Base-by-base conservation (phyloP, 2,329 filamentous ascomycete genomes). In the Taxawa tesnikishii region DNA sequence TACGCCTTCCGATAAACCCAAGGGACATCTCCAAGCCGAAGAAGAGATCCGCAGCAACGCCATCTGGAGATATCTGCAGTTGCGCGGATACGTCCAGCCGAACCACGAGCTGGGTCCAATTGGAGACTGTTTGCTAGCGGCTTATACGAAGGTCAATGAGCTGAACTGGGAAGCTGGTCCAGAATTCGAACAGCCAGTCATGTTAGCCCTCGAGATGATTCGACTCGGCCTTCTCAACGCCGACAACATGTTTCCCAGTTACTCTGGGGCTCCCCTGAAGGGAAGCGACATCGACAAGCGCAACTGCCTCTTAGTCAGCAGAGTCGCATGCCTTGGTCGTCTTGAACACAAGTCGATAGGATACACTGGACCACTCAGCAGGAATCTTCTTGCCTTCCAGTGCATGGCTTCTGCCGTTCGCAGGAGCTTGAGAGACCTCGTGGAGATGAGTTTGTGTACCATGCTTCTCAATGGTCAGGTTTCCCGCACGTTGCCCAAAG, bases 361-460 rank as follows among this genome's bases (percentile, higher is more conserved):
- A 17, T 98, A 94, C 57, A 94, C 88, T 2, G 90, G 90, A 1
- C 88, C 90, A 1, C 68, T 98, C 2, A 94, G 85, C 64, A 79
- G 90, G 55, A 85, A 88, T 43, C 67, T 94, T 32, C 68, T 98
- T 26, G 78, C 76, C 15, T 98, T 87, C 63, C 81, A 84, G 38
- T 87, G 84, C 2, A 67, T 96, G 36, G 76, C 84, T 25, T 79
- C 79, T 2, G 75, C 82, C 25, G 77, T 94, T 15, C 79, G 87
- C 24, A 74, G 79, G 41, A 75, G 77, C 19, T 68, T 93, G 41
- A 75, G 90, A 29, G 85, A 93, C 52, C 60, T 96, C 21, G 62
- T 90, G 10, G 90, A 98, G 57, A 80, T 84, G 26, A 73, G 88
- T 40, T 66, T 87, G 13, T 77, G 77, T 5, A 79, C 80, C 17